phyloP scores from a whole-genome alignment of 306 rosid species.

The Trifolium pratense region DNA sequence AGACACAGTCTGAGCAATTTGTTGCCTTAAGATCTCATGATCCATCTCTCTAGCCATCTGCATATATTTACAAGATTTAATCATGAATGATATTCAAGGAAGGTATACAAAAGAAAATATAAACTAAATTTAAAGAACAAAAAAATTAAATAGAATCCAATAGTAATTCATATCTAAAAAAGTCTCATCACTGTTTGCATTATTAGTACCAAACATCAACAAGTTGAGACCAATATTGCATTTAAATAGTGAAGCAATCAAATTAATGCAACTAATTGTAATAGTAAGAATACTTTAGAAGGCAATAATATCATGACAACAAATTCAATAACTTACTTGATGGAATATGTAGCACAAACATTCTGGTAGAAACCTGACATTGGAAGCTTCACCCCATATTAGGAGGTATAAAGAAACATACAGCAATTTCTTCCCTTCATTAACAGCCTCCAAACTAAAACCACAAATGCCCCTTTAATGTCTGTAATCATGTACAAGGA shows the following conservation, averaged over 20 bases:
- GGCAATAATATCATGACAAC: constrained; percentile 4
- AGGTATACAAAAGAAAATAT: no score
- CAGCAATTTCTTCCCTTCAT: constrained; percentile 74
- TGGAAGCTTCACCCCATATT: constrained; percentile 95
- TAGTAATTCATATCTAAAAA: no score
- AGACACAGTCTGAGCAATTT: constrained; percentile 70
- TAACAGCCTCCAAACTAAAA: constrained; percentile 65
- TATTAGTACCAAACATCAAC: background rate
- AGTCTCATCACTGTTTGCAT: background rate
- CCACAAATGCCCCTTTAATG: constrained; percentile 29
- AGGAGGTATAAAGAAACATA: constrained; percentile 76
- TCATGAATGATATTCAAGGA: background rate
- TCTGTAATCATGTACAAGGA: constrained; percentile 35
- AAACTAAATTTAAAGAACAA: no score
- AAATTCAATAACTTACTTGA: constrained; percentile 90
- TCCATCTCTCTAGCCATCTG: constrained; percentile 98
- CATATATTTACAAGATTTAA: constrained; percentile 40
- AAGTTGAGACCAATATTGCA: constrained; percentile 26
- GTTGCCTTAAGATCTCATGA: constrained; percentile 76
- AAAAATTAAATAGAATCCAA: no score
- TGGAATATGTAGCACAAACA: constrained; percentile 99
- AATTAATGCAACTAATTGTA: constrained; percentile 17
- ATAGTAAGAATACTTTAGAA: background rate
- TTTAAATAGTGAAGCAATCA: constrained; percentile 6
- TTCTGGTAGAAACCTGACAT: constrained; percentile 92